phyloP scores from a whole-genome alignment of 2,329 filamentous ascomycete species.

The Pseudohalonectria lignicola region DNA sequence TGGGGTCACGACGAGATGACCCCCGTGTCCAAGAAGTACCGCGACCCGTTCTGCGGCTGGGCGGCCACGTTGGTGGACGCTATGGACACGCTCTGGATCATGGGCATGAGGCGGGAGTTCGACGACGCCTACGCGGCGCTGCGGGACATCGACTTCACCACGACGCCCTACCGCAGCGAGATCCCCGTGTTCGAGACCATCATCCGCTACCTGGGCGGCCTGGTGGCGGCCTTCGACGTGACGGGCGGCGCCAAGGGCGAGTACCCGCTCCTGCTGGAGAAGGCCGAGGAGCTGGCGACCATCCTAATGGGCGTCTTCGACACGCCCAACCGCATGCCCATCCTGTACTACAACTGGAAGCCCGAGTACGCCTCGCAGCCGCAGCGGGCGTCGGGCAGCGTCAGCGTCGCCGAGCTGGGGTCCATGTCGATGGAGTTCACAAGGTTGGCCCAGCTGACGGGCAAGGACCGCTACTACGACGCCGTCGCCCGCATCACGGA shows the following conservation, averaged over 20 bases:
- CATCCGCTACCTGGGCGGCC: constrained; percentile 81
- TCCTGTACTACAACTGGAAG: constrained; percentile 70
- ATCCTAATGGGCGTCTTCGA: constrained; percentile 77
- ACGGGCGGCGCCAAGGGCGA: constrained; percentile 46
- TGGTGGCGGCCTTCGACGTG: constrained; percentile 79
- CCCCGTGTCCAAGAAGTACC: constrained; percentile 55
- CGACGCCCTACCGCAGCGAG: constrained; percentile 43
- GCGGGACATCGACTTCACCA: constrained; percentile 72
- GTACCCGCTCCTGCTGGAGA: constrained; percentile 60
- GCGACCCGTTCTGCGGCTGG: constrained; percentile 86
- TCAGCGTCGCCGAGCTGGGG: constrained; percentile 61
- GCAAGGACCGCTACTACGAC: constrained; percentile 76
- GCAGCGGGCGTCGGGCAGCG: constrained; percentile 45
- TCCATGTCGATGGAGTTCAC: constrained; percentile 84
- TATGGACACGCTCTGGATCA: constrained; percentile 79
- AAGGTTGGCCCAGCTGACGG: constrained; percentile 74
- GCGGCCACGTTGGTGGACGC: constrained; percentile 77
- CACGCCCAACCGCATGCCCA: constrained; percentile 88
- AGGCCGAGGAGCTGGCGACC: constrained; percentile 70
- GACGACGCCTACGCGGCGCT: constrained; percentile 63
- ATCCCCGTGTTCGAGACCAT: constrained; percentile 92
- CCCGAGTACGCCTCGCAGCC: constrained; percentile 52
- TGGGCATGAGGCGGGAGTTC: constrained; percentile 69
- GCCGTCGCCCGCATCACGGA: constrained; percentile 79
- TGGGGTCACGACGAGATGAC: constrained; percentile 80